Evolutionary conservation across 352 stramenopile genomes (phyloP), one percentile per base, ranked within the genome.

Genomic region (Phytophthora pluvialis): DNA sequence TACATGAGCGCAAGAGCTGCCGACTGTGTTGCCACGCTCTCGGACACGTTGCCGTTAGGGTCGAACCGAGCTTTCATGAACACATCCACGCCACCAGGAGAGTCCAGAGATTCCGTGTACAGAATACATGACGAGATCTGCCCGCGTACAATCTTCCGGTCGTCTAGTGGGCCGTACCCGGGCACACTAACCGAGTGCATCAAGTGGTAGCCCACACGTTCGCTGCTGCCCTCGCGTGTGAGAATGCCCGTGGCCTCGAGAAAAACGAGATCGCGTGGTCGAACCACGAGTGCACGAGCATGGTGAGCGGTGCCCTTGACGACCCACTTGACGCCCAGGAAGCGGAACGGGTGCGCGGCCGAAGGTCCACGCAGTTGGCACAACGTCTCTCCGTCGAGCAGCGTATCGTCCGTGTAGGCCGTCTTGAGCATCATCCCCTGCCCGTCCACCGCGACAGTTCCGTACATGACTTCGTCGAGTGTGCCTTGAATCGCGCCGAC

Each of bases 391-490:
- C 61, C 71, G 53, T 90, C 81, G 15, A 82, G 66, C 38, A 84
- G 56, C 7, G 78, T 76, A 61, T 89, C 75, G 16, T 77, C 59
- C 10, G 76, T 76, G 60, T 84, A 89, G 10, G 73, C 58, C 6
- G 64, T 76, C 33, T 82, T 78, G 38, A 89, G 49, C 40, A 80
- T 67, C 72, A 85, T 86, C 35, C 67, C 49, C n/a, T 65, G 67
- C 12, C 72, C 60, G 55, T 86, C 72, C 31, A 81, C 72, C 26
- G 79, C 68, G n/a, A 68, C 4, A 18, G 78, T 71, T 40, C 79
- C 81, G 59, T 85, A 90, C 78, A 89, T 86, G 45, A 86, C 64
- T 45, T 89, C 78, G 43, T 89, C 67, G n/a, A 89, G 56, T n/a
- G 65, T 55, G 25, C 65, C 66, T 52, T 42, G 71, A 43, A 85